Evolutionary conservation across 2,329 filamentous ascomycete species (phyloP).

Genomic region (Aspergillus ochraceus): DNA sequence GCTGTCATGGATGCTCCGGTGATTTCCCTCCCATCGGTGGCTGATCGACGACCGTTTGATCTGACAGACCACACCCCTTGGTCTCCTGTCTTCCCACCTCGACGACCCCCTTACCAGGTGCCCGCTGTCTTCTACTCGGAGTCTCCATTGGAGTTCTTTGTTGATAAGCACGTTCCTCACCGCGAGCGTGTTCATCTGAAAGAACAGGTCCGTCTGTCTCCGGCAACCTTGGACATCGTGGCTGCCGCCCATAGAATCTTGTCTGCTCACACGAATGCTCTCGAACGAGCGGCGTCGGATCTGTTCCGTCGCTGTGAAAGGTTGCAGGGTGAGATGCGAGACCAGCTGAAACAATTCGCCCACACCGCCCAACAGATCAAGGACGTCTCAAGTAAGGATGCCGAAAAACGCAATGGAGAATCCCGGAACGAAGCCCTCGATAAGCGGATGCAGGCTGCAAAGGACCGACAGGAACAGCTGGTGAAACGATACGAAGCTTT

Average conservation of each 20-base stretch:
- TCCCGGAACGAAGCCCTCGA: slow-evolving; percentile 36
- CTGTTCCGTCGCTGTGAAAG: slow-evolving; percentile 54
- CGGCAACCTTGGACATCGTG: slow-evolving; percentile 50
- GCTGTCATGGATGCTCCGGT: slow-evolving; percentile 53
- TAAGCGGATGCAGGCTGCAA: slow-evolving; percentile 41
- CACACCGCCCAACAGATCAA: slow-evolving; percentile 49
- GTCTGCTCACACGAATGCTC: slow-evolving; percentile 45
- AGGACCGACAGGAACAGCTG: slow-evolving; percentile 42
- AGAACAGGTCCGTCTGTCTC: slow-evolving; percentile 49
- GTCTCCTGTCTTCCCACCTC: slow-evolving; percentile 31
- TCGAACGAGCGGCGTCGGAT: slow-evolving; percentile 51
- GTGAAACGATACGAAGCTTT: slow-evolving; percentile 45
- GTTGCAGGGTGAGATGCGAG: slow-evolving; percentile 47
- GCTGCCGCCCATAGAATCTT: slow-evolving; percentile 49
- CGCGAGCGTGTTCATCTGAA: slow-evolving; percentile 43
- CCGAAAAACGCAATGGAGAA: slow-evolving; percentile 32
- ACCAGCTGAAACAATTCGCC: slow-evolving; percentile 47
- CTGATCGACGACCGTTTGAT: slow-evolving; percentile 28
- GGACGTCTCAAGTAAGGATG: slow-evolving; percentile 40
- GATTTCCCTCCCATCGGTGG: slow-evolving; percentile 27
- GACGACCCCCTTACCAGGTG: slow-evolving; percentile 44
- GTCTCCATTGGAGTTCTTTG: slow-evolving; percentile 40
- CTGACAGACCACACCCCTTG: slow-evolving; percentile 20
- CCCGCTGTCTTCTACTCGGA: slow-evolving; percentile 41
- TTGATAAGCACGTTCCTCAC: slow-evolving; percentile 44